These are phyloP conservation scores for Brassica hybrid DNA, from an alignment of 441 rosid species.

Conservation along the genomic window DNA sequence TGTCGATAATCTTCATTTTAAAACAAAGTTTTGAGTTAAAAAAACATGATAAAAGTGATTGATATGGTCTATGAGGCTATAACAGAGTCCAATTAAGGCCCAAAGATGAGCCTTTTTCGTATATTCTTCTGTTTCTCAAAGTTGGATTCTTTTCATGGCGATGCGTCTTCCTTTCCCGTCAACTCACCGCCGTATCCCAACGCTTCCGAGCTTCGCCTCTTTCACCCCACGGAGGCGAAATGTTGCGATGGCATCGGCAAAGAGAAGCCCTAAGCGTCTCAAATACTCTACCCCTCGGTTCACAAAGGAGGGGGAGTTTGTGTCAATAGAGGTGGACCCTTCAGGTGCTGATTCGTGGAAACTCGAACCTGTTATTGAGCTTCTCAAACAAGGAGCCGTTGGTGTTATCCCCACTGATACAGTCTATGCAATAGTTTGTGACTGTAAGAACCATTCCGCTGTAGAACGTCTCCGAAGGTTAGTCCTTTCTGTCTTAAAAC, in stretches of 20 bases:
- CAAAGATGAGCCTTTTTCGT: neutral
- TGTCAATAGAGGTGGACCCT: slow-evolving; percentile 76
- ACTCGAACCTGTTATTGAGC: slow-evolving; percentile 66
- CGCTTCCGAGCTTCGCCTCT: slow-evolving; percentile 39
- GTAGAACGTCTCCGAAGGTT: slow-evolving; percentile 91
- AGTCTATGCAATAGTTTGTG: slow-evolving; percentile 85
- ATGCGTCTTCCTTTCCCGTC: slow-evolving; percentile 35
- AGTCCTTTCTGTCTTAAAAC: neutral
- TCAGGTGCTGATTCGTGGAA: slow-evolving; percentile 78
- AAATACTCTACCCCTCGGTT: slow-evolving; percentile 84
- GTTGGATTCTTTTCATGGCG: slow-evolving; percentile 22
- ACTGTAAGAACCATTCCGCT: slow-evolving; percentile 73
- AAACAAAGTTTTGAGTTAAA: too few species aligned
- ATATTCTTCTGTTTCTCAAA: neutral
- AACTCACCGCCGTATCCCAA: slow-evolving; percentile 30
- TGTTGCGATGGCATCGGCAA: slow-evolving; percentile 65
- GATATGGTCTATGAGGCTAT: neutral
- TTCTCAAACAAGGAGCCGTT: slow-evolving; percentile 87
- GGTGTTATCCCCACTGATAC: slow-evolving; percentile 97
- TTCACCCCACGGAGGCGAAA: slow-evolving; percentile 41
- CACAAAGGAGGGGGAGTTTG: slow-evolving; percentile 66
- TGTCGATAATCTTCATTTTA: too few species aligned
- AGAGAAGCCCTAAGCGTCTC: slow-evolving; percentile 93
- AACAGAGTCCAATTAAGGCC: neutral
- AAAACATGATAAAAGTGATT: neutral